A percentile compares a stretch with the other conserved stretches of the same genome.
These are phyloP conservation scores for Ophiostoma piceae DNA, from an alignment of 2,329 filamentous ascomycete genomes.

Conservation along the genomic window DNA sequence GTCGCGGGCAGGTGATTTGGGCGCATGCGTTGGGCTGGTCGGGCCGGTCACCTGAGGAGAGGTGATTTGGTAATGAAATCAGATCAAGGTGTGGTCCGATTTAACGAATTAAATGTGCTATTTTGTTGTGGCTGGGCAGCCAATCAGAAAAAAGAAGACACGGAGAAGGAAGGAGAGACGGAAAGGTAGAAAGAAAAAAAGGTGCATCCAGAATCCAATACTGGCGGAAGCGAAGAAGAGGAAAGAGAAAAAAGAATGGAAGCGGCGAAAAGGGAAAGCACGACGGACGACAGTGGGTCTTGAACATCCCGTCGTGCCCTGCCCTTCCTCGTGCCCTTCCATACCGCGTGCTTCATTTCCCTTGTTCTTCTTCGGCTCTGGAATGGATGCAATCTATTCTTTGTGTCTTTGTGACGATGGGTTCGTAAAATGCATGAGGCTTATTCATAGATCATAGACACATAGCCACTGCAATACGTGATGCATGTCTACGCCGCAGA, in stretches of 20 bases:
- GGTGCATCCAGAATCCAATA: neutral
- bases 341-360: neutral
- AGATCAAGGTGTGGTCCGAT: neutral
- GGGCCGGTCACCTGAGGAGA: constrained; percentile 10
- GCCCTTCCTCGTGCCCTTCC: neutral
- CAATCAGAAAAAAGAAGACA: constrained; percentile 40
- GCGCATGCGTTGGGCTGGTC: neutral
- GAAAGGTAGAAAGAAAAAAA: neutral
- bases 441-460: neutral
- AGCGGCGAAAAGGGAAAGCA: neutral
- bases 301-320: neutral
- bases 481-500: neutral
- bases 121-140: constrained; percentile 27
- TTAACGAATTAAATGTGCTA: constrained; percentile 14
- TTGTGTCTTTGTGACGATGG: neutral
- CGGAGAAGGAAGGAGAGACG: neutral
- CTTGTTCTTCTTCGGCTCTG: neutral
- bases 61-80: constrained; percentile 2
- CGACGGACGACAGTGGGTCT: constrained; percentile 5
- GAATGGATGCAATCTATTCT: neutral
- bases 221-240: too few relatives aligned
- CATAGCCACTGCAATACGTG: neutral
- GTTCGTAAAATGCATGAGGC: neutral
- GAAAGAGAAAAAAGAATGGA: neutral
- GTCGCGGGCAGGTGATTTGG: constrained; percentile 26